Percentiles rank a stretch among this genome's conserved stretches.
phyloP scores from a whole-genome alignment of 2,329 filamentous ascomycete genomes.

The Cyclaneusma minus region DNA sequence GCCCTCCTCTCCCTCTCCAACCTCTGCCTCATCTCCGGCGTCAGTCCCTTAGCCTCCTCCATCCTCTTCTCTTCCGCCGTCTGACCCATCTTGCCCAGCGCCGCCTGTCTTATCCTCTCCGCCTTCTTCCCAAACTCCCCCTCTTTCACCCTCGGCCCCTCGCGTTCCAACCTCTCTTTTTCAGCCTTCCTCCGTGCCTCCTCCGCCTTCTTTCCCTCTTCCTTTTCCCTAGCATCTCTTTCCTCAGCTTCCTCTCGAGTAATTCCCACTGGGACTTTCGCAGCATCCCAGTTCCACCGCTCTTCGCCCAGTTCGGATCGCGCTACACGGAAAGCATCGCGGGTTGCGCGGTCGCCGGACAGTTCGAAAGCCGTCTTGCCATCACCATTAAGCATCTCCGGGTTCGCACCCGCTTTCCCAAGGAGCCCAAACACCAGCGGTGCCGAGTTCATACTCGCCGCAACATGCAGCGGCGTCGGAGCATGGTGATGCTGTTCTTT shows the following conservation, averaged over 20 bases:
- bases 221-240: constrained; percentile 53
- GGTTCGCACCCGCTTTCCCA: constrained; percentile 58
- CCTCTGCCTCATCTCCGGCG: constrained; percentile 69
- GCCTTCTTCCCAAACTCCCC: constrained; percentile 19
- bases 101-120: constrained; percentile 33
- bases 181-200: constrained; percentile 57
- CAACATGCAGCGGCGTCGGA: constrained; percentile 66
- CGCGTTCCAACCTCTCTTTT: constrained; percentile 52
- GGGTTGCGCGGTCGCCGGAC: constrained; percentile 67
- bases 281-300: constrained; percentile 63
- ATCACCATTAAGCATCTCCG: constrained; percentile 53
- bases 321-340: constrained; percentile 83
- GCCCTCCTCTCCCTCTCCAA: constrained; percentile 82
- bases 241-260: constrained; percentile 56
- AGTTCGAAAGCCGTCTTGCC: constrained; percentile 81
- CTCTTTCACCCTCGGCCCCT: constrained; percentile 42
- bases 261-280: constrained; percentile 57
- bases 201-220: constrained; percentile 53
- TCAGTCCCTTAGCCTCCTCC: constrained; percentile 72
- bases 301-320: constrained; percentile 66
- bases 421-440: constrained; percentile 67
- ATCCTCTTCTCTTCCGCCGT: constrained; percentile 68
- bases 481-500: constrained; percentile 60
- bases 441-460: constrained; percentile 65
- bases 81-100: constrained; percentile 45